Evolutionary conservation across 495 filamentous ascomycete genomes (phyloP).

Genomic region (Penicillium paxilli): DNA sequence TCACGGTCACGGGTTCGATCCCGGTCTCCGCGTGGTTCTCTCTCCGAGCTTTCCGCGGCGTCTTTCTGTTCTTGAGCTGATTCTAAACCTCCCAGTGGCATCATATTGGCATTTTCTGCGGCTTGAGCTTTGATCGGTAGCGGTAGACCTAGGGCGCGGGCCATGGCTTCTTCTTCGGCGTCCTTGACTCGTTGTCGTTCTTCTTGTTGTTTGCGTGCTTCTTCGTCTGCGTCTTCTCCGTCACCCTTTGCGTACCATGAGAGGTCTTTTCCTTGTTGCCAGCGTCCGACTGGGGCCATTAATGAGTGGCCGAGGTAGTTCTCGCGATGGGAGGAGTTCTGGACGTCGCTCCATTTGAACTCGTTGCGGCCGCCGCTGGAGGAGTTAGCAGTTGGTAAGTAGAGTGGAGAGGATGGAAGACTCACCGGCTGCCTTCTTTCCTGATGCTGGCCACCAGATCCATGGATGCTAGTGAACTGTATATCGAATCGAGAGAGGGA

Average conservation of each 20-base stretch:
- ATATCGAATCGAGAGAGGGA: neutral
- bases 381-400: conserved; percentile 8
- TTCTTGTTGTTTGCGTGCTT: conserved; percentile 60
- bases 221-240: conserved; percentile 56
- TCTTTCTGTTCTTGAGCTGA: conserved; percentile 21
- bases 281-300: conserved; percentile 93
- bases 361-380: conserved; percentile 80
- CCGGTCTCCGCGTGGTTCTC: conserved; percentile 24
- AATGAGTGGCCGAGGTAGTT: conserved; percentile 97
- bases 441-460: conserved; percentile 91
- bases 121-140: conserved; percentile 44
- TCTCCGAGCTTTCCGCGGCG: conserved; percentile 20
- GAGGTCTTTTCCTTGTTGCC: conserved; percentile 88
- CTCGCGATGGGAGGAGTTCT: conserved; percentile 81
- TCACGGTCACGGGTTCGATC: conserved; percentile 24
- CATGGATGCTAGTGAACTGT: conserved; percentile 52
- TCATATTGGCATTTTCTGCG: conserved; percentile 43
- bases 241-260: conserved; percentile 84
- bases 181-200: conserved; percentile 84
- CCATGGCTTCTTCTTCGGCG: conserved; percentile 88
- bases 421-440: conserved; percentile 82
- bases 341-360: conserved; percentile 96
- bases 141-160: conserved; percentile 76
- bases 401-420: neutral
- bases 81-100: conserved; percentile 36